Evolutionary conservation across 768 basidiomycete species (phyloP), one percentile per base, ranked within the genome.

Genomic region (Sarcodon aspratus): DNA sequence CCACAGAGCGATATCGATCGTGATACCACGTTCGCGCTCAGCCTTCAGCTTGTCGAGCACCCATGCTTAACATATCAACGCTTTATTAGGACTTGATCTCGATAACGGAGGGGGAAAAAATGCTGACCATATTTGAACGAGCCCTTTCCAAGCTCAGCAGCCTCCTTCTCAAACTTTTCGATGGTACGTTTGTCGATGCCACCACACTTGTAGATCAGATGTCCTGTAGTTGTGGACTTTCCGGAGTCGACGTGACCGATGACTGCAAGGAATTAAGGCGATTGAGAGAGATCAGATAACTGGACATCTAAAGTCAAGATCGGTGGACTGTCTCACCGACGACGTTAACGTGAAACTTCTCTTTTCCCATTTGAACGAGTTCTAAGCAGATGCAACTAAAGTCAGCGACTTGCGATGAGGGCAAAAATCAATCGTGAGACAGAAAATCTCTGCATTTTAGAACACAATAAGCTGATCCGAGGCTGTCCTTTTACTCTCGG

Each of bases 141-240:
- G 69, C 94, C 92, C n/a, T n/a, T n/a, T n/a, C 96, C 96, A 66
- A 99, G 89, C 70, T 99, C 96, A 75, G 92, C 91, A 61, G 96
- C 96, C 76, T 99, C 96, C 85, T 99, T 99, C 81, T 99, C 96
- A 79, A 97, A 98, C 79, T 97, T 96, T 74, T 94, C 92, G 59
- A 95, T 94, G 67, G 91, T 93, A 83, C 92, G 92, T 80, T 98
- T 99, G 71, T 99, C 96, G 78, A 99, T 99, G 88, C 96, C 96
- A 84, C 96, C 96, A 70, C 96, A 99, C 85, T 99, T 96, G 90
- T 97, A 98, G 84, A 98, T 98, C 78, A 99, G 80, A 78, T 99
- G 96, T 59, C 96, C 96, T 60, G 96, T 99, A 65, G 96, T 99
- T 74, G 96, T 99, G 51, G 95, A 98, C 77, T 98, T 99, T 60